phyloP scores from a whole-genome alignment of 768 basidiomycete genomes.

The Gymnopilus junonius region DNA sequence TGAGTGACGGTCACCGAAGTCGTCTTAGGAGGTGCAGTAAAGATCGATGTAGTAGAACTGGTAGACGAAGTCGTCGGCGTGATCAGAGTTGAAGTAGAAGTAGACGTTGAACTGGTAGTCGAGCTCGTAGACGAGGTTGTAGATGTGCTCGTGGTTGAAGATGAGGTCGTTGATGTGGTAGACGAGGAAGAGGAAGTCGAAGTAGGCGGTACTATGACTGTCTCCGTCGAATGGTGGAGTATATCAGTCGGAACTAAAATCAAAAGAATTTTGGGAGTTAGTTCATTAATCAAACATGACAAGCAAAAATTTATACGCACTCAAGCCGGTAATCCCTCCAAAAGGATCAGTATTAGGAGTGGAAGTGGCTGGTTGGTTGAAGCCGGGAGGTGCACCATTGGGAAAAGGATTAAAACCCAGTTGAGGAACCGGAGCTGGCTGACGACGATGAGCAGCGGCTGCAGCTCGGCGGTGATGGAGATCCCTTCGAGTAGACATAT shows the following conservation, averaged over 20 bases:
- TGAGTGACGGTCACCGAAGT: not conserved
- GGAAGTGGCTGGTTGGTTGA: not conserved
- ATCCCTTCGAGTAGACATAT: slow-evolving; percentile 6
- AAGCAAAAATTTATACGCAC: slow-evolving; percentile 1
- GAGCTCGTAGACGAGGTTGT: not conserved
- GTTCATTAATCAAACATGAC: not conserved
- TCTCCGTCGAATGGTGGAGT: not conserved
- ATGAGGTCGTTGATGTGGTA: not conserved
- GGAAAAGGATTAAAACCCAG: slow-evolving; percentile 15
- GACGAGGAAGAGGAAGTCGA: not conserved
- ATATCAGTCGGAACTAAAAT: slow-evolving; percentile 1
- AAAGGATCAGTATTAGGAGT: not conserved
- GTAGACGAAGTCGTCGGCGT: slow-evolving; percentile 10
- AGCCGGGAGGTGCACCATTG: slow-evolving; percentile 3
- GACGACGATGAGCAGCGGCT: slow-evolving; percentile 16
- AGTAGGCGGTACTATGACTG: not conserved
- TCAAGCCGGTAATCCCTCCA: not conserved
- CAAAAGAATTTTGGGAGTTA: not conserved
- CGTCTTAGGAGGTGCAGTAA: slow-evolving; percentile 3
- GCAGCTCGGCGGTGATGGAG: slow-evolving; percentile 18
- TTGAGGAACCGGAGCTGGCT: slow-evolving; percentile 9
- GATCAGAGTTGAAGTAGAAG: not conserved
- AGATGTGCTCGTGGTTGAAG: not conserved
- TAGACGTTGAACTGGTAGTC: not conserved
- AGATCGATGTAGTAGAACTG: slow-evolving; percentile 4